Base-by-base conservation (phyloP, 1,284 basidiomycete species). In the Cryptococcus amylolentus region DNA sequence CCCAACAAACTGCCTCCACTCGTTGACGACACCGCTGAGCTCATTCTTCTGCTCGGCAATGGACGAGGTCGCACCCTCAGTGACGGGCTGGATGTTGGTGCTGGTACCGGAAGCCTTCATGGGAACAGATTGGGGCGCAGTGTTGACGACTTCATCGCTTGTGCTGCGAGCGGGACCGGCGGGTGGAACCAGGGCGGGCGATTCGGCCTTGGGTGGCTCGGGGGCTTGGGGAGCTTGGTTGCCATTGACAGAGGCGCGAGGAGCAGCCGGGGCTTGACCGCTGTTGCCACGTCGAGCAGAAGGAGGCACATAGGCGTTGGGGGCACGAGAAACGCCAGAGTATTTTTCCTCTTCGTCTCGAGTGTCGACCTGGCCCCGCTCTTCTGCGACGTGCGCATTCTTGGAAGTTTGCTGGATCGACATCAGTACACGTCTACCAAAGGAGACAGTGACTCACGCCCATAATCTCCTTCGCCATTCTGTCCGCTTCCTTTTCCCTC, bases 331-430 rank as follows among this genome's bases (percentile, higher is more conserved):
- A 41, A 98, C 95, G 38, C 92, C 92, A 59, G 91, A 89, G 65
- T 68, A 92, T 90, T 91, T 94, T 80, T 97, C 93, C 78, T 98
- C 96, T 78, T 98, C 95, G 72, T 95, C 91, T 61, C 72, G 72
- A 61, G 83, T 85, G 5, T 79, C 69, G 39, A 61, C 53, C 66
- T 87, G 77, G 49, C 86, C 86, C 60, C 95, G 85, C 78, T 98
- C 95, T 76, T 98, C 95, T 50, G 88, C 87, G 53, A 98, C 76
- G 76, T 98, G 95, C 2, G 86, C 78, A 76, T 98, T 98, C 71
- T 76, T 85, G 7, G 85, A 80, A 5, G 81, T 64, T 60, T 82
- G 78, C 90, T 91, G 68, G 4, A 49, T 38, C 3, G 7, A 14
- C 41, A 23, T 47, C 35, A 27, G 45, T 41, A 42, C 12, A 47